Evolutionary conservation across 768 basidiomycete genomes (phyloP), one percentile per base, ranked within the genome.

Genomic region (Psilocybe tampanensis): DNA sequence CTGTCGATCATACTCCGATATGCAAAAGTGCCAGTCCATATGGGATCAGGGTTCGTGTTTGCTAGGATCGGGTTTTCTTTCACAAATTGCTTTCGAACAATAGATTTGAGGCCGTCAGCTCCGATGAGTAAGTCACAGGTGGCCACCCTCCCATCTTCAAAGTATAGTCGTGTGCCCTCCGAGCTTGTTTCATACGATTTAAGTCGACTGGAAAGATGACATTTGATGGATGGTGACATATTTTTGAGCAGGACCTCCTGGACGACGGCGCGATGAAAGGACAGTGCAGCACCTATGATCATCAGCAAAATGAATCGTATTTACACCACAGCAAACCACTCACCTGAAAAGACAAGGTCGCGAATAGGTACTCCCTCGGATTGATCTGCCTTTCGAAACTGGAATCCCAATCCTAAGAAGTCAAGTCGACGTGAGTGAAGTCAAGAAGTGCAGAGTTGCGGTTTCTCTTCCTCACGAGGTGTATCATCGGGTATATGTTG

Each of bases 201-300:
- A 19, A 45, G 55, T 12, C 50, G 56, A 43, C 79, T 81, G 12
- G 73, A 72, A 5, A 75, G 73, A 51, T 77, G 71, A 6, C 70
- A 69, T 15, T 65, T 70, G 59, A 68, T 73, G 0, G 66, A 66
- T 1, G 73, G 56, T 1, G 70, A 61, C 32, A 85, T 60, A 51
- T 76, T 68, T 3, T 72, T 67, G 12, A 84, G 64, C 18, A 86
- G 67, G 15, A 73, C 73, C 21, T 69, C 61, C 29, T 83, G 80
- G 39, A 85, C 78, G 50, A 81, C 77, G 2, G 80, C 76, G 13
- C 83, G 78, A 63, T 84, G 83, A 56, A 85, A 71, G n/a, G 67
- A 60, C 41, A 71, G 53, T 22, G 64, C 59, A 21, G 65, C 68
- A 56, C 55, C 58, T 61, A 52, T 1, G 15, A 49, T n/a, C 22